Conservation (phyloP, 139 green algal genomes). For the Chlamydomonas sp. region DNA sequence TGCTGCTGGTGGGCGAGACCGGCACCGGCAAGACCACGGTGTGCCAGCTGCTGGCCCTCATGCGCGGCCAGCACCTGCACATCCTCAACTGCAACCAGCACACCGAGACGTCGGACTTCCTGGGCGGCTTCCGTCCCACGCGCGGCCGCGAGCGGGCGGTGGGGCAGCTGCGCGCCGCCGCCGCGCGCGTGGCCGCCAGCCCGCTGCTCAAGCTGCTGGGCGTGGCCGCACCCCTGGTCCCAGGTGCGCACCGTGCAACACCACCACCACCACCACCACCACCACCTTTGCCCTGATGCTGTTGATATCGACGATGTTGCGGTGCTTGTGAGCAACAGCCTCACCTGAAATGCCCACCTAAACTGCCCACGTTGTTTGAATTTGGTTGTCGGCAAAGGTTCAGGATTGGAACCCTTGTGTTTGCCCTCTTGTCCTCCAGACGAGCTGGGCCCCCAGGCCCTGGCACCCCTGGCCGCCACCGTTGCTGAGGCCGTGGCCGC, state of each 20-base stretch:
- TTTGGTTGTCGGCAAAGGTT: too few species aligned
- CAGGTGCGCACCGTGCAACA: not conserved
- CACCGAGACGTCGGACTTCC: constrained; percentile 97
- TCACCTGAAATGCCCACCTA: too few species aligned
- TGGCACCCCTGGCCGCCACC: constrained; percentile 12
- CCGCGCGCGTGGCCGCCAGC: constrained; percentile 7
- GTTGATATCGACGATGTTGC: too few species aligned
- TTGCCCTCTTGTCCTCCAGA: not conserved
- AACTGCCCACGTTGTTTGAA: too few species aligned
- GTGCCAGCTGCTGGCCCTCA: constrained; percentile 91
- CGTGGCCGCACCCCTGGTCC: constrained; percentile 22
- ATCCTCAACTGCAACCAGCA: constrained; percentile 99
- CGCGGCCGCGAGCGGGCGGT: constrained; percentile 48
- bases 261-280: too few species aligned
- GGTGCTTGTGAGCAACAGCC: too few species aligned
- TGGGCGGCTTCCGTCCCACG: constrained; percentile 92
- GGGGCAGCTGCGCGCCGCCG: constrained; percentile 27
- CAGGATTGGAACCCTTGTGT: not conserved
- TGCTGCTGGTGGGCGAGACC: constrained; percentile 97
- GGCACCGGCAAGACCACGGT: constrained; percentile 98
- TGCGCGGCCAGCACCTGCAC: constrained; percentile 83
- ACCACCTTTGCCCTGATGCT: too few species aligned
- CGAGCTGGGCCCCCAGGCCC: constrained; percentile 28
- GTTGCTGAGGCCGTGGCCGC: constrained; percentile 24
- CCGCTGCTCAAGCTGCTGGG: constrained; percentile 33